Evolutionary conservation across 805 yeast species (phyloP), one percentile per base, ranked within the genome.

Genomic region (Teunomyces aglyptinius): DNA sequence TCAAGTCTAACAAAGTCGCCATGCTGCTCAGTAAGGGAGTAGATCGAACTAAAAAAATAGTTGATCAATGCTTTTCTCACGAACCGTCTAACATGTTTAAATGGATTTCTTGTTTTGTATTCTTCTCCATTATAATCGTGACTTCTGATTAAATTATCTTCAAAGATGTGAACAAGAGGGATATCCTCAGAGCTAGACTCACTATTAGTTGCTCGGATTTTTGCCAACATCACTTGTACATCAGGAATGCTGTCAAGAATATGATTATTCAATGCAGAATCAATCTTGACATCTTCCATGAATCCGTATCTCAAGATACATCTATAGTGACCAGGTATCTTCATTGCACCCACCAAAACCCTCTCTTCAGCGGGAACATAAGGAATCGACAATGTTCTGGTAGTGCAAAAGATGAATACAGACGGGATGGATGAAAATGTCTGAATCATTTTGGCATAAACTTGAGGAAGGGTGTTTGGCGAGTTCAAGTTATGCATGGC

Each of bases 281-380:
- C 62, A 15, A 64, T 52, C 32, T 35, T 40, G 7, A 62, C 56
- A n/a, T 57, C 57, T 36, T 75, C 78, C 77, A 73, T 74, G 57
- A 77, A 79, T 3, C 83, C 83, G 48, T 70, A 77, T 20, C 78
- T 63, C 5, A 78, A 52, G 12, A 77, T 63, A 48, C 81, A 77
- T 48, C 77, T 62, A 61, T 73, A 75, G 52, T 77, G 75, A 1
- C 81, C 80, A 1, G 71, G 67, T 20, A 73, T 54, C 32, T 65
- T 67, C 48, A 74, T 70, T 20, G 71, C 54, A 3, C 68, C 73
- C 22, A 78, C 48, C 16, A 71, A 51, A 3, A 76, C 56, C 16
- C 75, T 60, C 31, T 75, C 77, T n/a, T 66, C 71, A 1, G 45
- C 53, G 0, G 64, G 60, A 5, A 77, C 67, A 40, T 53, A 60